These are phyloP conservation scores for Calonectria fujianensis DNA, from an alignment of 2,329 filamentous ascomycete species.

Conservation along the genomic window DNA sequence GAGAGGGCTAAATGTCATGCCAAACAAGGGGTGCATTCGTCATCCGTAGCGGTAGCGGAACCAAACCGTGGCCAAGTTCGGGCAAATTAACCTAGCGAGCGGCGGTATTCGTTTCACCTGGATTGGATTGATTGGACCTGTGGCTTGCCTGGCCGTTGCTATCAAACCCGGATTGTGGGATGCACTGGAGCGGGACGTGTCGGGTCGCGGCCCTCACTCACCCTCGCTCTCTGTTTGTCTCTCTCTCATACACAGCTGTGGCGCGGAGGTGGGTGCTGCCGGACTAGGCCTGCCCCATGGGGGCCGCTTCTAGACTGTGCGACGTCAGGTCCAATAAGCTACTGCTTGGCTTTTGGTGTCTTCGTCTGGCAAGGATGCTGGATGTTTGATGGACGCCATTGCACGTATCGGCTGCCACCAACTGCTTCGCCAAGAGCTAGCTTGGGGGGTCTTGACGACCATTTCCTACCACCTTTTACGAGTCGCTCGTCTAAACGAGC, in stretches of 20 bases:
- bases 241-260: slow-evolving; percentile 7
- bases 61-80: slow-evolving; percentile 8
- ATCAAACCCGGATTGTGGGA: slow-evolving; percentile 17
- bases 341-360: background rate
- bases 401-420: slow-evolving; percentile 7
- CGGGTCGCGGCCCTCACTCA: slow-evolving; percentile 12
- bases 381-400: slow-evolving; percentile 14
- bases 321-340: background rate
- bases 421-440: background rate
- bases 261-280: slow-evolving; percentile 13
- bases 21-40: slow-evolving; percentile 24
- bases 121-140: background rate
- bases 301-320: background rate
- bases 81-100: slow-evolving; percentile 23
- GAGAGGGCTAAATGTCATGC: slow-evolving; percentile 19
- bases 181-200: slow-evolving; percentile 1
- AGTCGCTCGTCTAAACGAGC: slow-evolving; percentile 1
- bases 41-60: slow-evolving; percentile 11
- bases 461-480: slow-evolving; percentile 7
- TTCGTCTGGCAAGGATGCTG: slow-evolving; percentile 9
- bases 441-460: background rate
- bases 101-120: slow-evolving; percentile 14
- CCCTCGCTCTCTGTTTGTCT: background rate
- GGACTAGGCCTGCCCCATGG: slow-evolving; percentile 15
- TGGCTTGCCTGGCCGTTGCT: slow-evolving; percentile 8